phyloP scores from a whole-genome alignment of 169 alveolate species.

The Eimeria brunetti region DNA sequence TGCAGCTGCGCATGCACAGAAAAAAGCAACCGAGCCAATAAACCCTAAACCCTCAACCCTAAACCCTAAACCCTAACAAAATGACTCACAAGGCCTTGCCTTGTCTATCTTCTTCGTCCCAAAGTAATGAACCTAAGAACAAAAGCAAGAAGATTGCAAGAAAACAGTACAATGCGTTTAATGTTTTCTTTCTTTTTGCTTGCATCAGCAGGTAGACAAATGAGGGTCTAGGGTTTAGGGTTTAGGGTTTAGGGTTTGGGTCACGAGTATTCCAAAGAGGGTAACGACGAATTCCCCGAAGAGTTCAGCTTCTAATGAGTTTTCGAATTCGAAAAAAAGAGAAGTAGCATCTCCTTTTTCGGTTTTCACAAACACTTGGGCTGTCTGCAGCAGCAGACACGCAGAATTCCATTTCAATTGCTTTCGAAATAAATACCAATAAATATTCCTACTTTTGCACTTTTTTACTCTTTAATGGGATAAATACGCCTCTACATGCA shows the following conservation, averaged over 20 bases:
- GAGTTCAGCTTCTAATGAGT: slow-evolving; percentile 45
- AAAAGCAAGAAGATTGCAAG: background rate
- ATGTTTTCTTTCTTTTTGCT: too few species aligned
- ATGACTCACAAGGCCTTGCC: background rate
- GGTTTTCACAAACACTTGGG: slow-evolving; percentile 64
- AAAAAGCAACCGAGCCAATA: too few species aligned
- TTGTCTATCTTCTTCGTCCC: background rate
- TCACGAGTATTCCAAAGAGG: slow-evolving; percentile 75
- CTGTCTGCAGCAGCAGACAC: slow-evolving; percentile 31
- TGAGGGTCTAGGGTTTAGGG: background rate
- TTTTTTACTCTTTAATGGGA: background rate
- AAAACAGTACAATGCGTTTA: background rate
- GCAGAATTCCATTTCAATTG: background rate
- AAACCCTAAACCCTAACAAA: background rate
- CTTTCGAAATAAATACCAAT: background rate
- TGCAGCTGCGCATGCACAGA: too few species aligned
- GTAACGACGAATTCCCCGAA: slow-evolving; percentile 69
- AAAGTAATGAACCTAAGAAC: background rate
- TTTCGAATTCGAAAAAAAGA: slow-evolving; percentile 67
- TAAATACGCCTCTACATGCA: too few species aligned
- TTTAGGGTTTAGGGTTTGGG: background rate
- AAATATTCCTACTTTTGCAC: background rate
- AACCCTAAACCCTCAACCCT: background rate
- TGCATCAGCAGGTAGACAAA: too few species aligned
- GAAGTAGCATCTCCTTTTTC: slow-evolving; percentile 55